Conservation (phyloP, 768 basidiomycete genomes). For the Mycena sanguinolenta region DNA sequence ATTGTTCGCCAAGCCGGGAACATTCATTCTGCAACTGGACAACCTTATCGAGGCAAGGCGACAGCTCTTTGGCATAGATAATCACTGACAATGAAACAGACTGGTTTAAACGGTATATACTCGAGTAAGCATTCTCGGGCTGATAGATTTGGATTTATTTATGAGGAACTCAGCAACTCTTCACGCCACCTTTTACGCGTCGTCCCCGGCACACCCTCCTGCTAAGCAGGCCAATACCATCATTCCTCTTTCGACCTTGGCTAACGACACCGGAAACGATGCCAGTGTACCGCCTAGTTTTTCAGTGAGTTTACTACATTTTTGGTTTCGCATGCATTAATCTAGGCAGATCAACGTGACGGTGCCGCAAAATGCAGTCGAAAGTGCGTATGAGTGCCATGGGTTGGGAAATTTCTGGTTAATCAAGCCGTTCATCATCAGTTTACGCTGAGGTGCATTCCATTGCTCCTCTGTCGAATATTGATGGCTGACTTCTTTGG, state of each 20-base stretch:
- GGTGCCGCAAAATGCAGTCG: constrained; percentile 76
- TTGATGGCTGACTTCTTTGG: constrained; percentile 61
- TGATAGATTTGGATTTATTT: background rate
- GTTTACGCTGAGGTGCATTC: constrained; percentile 31
- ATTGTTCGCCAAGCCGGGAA: constrained; percentile 75
- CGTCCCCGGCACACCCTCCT: constrained; percentile 67
- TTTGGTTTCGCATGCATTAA: background rate
- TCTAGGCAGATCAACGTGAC: constrained; percentile 71
- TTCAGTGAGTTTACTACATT: constrained; percentile 56
- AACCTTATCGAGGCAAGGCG: constrained; percentile 62
- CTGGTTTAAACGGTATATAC: constrained; percentile 74
- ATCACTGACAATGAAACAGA: constrained; percentile 39
- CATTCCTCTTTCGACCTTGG: constrained; percentile 76
- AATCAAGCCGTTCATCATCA: background rate
- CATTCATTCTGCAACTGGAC: constrained; percentile 81
- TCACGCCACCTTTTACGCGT: constrained; percentile 78
- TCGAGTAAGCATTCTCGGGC: constrained; percentile 61
- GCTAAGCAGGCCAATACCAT: constrained; percentile 74
- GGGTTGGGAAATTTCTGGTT: background rate
- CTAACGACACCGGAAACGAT: constrained; percentile 75
- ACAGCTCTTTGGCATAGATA: no score
- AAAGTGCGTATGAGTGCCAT: constrained; percentile 17
- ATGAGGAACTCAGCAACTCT: constrained; percentile 63
- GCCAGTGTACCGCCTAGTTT: constrained; percentile 82
- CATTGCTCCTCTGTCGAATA: background rate